phyloP scores from a whole-genome alignment of 1,139 yeast species.

The Citeromyces hawaiiensis region DNA sequence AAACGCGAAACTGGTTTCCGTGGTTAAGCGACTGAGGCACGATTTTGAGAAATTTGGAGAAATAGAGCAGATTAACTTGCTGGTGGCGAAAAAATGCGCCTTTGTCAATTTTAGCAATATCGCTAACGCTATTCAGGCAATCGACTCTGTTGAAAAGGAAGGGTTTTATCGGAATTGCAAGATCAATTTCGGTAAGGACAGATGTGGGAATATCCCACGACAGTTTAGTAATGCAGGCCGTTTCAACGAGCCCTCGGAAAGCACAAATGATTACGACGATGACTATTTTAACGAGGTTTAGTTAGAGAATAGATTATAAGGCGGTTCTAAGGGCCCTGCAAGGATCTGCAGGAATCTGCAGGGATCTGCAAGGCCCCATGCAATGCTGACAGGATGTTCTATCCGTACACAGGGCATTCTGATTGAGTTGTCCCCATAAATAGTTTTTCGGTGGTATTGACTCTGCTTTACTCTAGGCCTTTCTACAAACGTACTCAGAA shows the following conservation, averaged over 20 bases:
- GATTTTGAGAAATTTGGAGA: conserved; percentile 68
- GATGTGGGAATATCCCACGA: conserved; percentile 72
- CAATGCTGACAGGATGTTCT: too few species aligned
- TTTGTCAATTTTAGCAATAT: conserved; percentile 71
- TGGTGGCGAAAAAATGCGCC: conserved; percentile 66
- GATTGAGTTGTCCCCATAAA: too few species aligned
- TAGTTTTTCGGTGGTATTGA: too few species aligned
- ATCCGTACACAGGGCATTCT: too few species aligned
- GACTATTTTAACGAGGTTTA: neutral
- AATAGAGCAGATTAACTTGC: conserved; percentile 68
- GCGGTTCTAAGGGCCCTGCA: too few species aligned
- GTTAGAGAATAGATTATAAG: too few species aligned
- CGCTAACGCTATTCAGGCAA: conserved; percentile 62
- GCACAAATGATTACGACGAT: neutral
- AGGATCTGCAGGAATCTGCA: too few species aligned
- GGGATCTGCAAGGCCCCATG: too few species aligned
- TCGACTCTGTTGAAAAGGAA: conserved; percentile 54
- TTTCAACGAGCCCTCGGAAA: conserved; percentile 2
- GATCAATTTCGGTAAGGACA: conserved; percentile 67
- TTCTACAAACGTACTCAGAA: too few species aligned
- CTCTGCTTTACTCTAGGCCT: too few species aligned
- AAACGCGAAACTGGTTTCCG: conserved; percentile 19
- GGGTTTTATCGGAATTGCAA: conserved; percentile 41
- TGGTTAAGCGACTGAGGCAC: conserved; percentile 40
- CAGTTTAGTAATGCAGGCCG: conserved; percentile 11